Evolutionary conservation across 2,329 filamentous ascomycete species (phyloP).

Genomic region (Calonectria pseudoreteaudii): DNA sequence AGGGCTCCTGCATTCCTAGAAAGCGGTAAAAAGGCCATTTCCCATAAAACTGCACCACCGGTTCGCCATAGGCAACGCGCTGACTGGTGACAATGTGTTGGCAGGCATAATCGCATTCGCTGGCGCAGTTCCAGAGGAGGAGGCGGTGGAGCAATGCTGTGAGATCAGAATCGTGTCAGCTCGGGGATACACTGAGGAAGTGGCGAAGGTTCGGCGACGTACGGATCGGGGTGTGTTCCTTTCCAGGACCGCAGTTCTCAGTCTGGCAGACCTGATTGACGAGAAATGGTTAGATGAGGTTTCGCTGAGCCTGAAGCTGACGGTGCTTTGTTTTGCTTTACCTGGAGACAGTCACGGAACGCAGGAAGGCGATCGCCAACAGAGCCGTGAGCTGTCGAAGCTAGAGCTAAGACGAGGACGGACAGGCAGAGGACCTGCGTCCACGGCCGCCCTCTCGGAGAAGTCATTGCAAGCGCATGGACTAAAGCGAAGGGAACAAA

Average conservation of each 20-base stretch:
- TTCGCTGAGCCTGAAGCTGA: not conserved
- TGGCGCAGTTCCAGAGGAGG: slow-evolving; percentile 90
- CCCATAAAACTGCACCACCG: slow-evolving; percentile 92
- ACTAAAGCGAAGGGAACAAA: slow-evolving; percentile 26
- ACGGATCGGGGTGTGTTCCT: slow-evolving; percentile 75
- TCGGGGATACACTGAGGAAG: slow-evolving; percentile 23
- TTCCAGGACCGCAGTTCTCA: slow-evolving; percentile 80
- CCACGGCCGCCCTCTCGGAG: slow-evolving; percentile 48
- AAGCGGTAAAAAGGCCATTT: slow-evolving; percentile 98
- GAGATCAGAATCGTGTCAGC: slow-evolving; percentile 25
- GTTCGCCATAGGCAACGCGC: slow-evolving; percentile 74
- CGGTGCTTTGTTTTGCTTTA: slow-evolving; percentile 56
- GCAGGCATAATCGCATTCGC: slow-evolving; percentile 98
- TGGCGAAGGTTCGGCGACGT: slow-evolving; percentile 50
- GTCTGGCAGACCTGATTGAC: slow-evolving; percentile 77
- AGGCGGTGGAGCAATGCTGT: slow-evolving; percentile 86
- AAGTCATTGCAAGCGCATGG: slow-evolving; percentile 49
- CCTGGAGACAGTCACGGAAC: slow-evolving; percentile 88
- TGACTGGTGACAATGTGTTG: slow-evolving; percentile 88
- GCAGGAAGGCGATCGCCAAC: slow-evolving; percentile 87
- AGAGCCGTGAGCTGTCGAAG: slow-evolving; percentile 72
- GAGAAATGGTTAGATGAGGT: slow-evolving; percentile 26
- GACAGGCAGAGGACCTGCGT: slow-evolving; percentile 47
- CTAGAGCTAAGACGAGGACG: slow-evolving; percentile 55
- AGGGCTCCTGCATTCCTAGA: slow-evolving; percentile 93